Base-by-base conservation (phyloP, 495 filamentous ascomycete species). In the Bryoglossum gracile region DNA sequence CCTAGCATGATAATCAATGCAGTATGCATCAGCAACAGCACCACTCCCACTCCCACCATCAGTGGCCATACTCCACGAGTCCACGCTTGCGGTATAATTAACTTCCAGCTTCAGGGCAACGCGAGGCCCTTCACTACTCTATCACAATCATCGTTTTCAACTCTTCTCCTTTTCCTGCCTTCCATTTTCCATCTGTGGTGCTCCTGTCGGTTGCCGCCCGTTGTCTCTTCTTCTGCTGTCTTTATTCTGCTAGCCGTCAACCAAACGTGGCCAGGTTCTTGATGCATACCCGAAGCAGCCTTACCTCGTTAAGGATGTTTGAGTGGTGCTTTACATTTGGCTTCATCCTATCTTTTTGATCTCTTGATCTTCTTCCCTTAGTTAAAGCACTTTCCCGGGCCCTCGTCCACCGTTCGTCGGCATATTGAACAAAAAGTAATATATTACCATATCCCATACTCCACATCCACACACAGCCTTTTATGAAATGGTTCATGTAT, bases 1-100 rank as follows among this genome's bases (percentile, higher is more conserved):
- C 48, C 51, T 51, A 38, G n/a, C 17, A 51, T 11, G 41, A 52
- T 50, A 55, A 54, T 60, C 50, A 55, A 60, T 60, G 57, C 57
- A 60, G 50, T 57, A 54, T 55, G 52, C 52, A 53, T 47, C 47
- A 43, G 39, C n/a, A n/a, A n/a, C n/a, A n/a, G n/a, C n/a, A n/a
- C n/a, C n/a, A n/a, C n/a, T n/a, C n/a, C n/a, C n/a, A n/a, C n/a
- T n/a, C 26, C 26, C 13, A 30, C 13, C 26, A 30, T 6, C 26
- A 6, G 5, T 30, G 26, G 6, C 26, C 26, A 6, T 13, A n/a
- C n/a, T n/a, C n/a, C n/a, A n/a, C n/a, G n/a, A 30, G 19, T 43
- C 48, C 38, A 46, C 22, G 3, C 32, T 21, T 39, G 46, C 44
- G 47, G 46, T 19, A 53, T 33, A 46, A 36, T 41, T 34, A 23